Base-by-base conservation (phyloP, 1,284 basidiomycete species). In the Sporisorium graminicola region DNA sequence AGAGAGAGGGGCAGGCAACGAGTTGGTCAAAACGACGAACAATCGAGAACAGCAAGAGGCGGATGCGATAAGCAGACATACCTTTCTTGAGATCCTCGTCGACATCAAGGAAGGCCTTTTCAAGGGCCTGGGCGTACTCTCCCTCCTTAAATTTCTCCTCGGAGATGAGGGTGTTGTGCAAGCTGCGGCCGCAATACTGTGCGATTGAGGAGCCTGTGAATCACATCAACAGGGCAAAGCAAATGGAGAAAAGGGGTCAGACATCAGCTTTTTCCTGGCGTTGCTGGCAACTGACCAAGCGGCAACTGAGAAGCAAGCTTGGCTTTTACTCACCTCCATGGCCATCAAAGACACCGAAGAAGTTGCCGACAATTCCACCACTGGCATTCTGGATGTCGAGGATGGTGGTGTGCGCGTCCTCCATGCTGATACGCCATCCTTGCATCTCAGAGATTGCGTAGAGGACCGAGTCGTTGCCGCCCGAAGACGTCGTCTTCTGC, bases 341-440 rank as follows among this genome's bases (percentile, higher is more conserved):
- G 24, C 97, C 97, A 87, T 99, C 97, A 85, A 98, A 99, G 1
- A 99, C 95, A 40, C 93, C 96, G 82, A 98, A 98, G 87, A 98
- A 96, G 65, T 79, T 82, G 0, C 87, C 87, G n/a, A 69, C 66
- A n/a, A 79, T 79, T 58, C 87, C 58, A 82, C 75, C 75, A 14
- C 69, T 62, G 20, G 56, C 75, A 26, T 64, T 63, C 47, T 79
- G 72, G 14, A 77, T 75, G 47, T 80, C 73, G 33, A 98, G 88
- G 31, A 94, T 88, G 56, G 91, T 90, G n/a, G 94, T 89, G 87
- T 99, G 97, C 2, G 96, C 91, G 85, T 99, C 97, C 88, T 99
- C 97, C 97, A 99, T 99, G 81, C 92, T 92, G 87, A 98, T 93
- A 87, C 97, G 90, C 97, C 97, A 99, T 80, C 97, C 97, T 87